A percentile compares a stretch with the other conserved stretches of the same genome.
Evolutionary conservation across 1,139 yeast species (phyloP).

Genomic region (Suhomyces bolitotheri): DNA sequence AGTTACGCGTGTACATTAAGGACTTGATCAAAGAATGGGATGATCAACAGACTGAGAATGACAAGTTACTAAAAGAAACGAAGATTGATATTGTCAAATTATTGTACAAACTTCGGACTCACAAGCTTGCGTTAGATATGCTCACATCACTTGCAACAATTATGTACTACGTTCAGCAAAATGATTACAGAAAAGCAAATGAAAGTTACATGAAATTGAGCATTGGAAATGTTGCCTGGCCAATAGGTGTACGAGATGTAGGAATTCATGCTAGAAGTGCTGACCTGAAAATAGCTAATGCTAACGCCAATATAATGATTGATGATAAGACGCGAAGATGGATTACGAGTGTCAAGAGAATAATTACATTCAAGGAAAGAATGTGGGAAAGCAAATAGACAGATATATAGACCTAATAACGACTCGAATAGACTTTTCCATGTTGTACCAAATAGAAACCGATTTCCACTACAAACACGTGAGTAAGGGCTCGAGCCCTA

Average conservation of each 20-base stretch:
- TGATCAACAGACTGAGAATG: slow-evolving; percentile 5
- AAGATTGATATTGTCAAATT: slow-evolving; percentile 61
- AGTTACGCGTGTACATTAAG: slow-evolving; percentile 53
- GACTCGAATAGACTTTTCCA: too few species aligned
- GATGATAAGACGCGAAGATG: slow-evolving; percentile 75
- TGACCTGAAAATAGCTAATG: slow-evolving; percentile 37
- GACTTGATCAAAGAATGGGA: slow-evolving; percentile 47
- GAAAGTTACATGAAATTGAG: slow-evolving; percentile 75
- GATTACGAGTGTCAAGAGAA: slow-evolving; percentile 72
- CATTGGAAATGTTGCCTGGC: slow-evolving; percentile 92
- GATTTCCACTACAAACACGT: slow-evolving; percentile 5
- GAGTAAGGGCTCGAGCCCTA: slow-evolving; percentile 10
- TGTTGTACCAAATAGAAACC: not conserved
- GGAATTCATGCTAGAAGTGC: slow-evolving; percentile 79
- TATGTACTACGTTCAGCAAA: slow-evolving; percentile 56
- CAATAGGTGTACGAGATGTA: slow-evolving; percentile 78
- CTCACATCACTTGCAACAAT: slow-evolving; percentile 62
- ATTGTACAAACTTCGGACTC: slow-evolving; percentile 56
- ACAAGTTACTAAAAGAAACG: slow-evolving; percentile 49
- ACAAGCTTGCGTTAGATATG: slow-evolving; percentile 43
- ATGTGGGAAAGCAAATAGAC: not conserved
- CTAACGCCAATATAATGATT: slow-evolving; percentile 73
- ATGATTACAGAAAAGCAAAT: slow-evolving; percentile 56
- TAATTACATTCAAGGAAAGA: slow-evolving; percentile 57
- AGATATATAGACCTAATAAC: too few species aligned